These are phyloP conservation scores for Cryptomeria japonica DNA, from an alignment of 75 land plant species.

Conservation along the genomic window DNA sequence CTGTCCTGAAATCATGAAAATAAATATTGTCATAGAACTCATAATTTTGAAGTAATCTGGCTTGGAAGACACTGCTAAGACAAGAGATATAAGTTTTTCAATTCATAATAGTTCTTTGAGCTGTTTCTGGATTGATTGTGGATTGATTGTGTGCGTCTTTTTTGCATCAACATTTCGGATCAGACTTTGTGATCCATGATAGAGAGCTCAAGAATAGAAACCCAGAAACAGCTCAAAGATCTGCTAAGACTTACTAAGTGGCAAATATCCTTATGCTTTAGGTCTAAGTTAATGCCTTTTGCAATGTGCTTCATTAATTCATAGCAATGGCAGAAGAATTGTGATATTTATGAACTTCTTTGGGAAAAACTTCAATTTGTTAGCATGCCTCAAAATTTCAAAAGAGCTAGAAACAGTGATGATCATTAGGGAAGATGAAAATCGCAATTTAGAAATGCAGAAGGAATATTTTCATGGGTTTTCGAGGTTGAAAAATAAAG, in stretches of 20 bases:
- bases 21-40: background rate
- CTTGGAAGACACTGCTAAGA: background rate
- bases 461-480: background rate
- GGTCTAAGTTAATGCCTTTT: background rate
- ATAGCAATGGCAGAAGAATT: background rate
- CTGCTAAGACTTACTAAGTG: too few relatives aligned
- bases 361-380: background rate
- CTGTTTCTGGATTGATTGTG: too few relatives aligned
- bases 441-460: background rate
- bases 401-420: background rate
- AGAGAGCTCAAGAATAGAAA: too few relatives aligned
- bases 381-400: background rate
- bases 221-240: too few relatives aligned
- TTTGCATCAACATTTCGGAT: too few relatives aligned
- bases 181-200: too few relatives aligned
- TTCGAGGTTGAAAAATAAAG: background rate
- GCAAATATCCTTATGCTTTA: too few relatives aligned
- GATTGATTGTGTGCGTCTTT: too few relatives aligned
- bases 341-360: background rate
- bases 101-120: too few relatives aligned
- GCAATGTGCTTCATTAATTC: background rate
- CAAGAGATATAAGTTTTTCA: too few relatives aligned
- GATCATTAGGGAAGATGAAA: background rate
- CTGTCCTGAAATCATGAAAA: conserved; percentile 20
- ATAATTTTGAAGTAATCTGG: background rate